phyloP scores from a whole-genome alignment of 2,329 filamentous ascomycete species.

The Leptographium lundbergii region DNA sequence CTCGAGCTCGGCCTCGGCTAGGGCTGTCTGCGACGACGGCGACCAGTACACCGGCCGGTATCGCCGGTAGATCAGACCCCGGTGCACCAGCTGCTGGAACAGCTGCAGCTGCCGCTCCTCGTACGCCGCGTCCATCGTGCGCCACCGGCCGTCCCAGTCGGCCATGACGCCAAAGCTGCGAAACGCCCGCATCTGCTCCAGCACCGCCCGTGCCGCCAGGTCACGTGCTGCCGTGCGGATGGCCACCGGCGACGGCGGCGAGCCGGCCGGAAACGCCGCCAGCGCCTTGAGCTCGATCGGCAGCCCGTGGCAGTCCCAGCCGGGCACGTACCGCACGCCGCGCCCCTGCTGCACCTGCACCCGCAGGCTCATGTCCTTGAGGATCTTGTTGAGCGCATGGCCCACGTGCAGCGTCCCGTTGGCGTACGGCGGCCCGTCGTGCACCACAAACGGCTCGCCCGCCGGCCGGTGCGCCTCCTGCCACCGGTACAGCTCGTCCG shows the following conservation, averaged over 20 bases:
- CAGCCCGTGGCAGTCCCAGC: conserved; percentile 96
- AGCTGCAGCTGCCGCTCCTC: conserved; percentile 64
- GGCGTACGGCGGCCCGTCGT: conserved; percentile 94
- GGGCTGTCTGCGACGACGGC: conserved; percentile 61
- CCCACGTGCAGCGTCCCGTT: conserved; percentile 87
- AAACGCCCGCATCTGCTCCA: conserved; percentile 63
- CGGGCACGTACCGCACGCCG: conserved; percentile 70
- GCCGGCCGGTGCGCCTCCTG: conserved; percentile 49
- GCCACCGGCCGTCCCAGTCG: conserved; percentile 66
- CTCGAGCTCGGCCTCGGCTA: conserved; percentile 76
- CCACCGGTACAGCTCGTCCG: conserved; percentile 84
- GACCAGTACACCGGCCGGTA: conserved; percentile 85
- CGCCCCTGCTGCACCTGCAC: conserved; percentile 68
- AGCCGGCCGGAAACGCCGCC: conserved; percentile 28
- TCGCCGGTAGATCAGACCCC: conserved; percentile 62
- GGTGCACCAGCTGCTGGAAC: conserved; percentile 62
- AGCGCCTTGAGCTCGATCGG: conserved; percentile 96
- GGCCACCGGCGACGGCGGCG: conserved; percentile 33
- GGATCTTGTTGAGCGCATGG: conserved; percentile 90
- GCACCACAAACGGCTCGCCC: conserved; percentile 57
- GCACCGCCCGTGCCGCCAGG: conserved; percentile 55
- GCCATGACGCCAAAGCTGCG: conserved; percentile 65
- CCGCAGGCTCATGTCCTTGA: conserved; percentile 87
- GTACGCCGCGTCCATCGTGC: conserved; percentile 65
- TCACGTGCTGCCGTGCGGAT: conserved; percentile 52